Conservation (phyloP, 208 protist genomes). For the Acanthamoeba sp. region DNA sequence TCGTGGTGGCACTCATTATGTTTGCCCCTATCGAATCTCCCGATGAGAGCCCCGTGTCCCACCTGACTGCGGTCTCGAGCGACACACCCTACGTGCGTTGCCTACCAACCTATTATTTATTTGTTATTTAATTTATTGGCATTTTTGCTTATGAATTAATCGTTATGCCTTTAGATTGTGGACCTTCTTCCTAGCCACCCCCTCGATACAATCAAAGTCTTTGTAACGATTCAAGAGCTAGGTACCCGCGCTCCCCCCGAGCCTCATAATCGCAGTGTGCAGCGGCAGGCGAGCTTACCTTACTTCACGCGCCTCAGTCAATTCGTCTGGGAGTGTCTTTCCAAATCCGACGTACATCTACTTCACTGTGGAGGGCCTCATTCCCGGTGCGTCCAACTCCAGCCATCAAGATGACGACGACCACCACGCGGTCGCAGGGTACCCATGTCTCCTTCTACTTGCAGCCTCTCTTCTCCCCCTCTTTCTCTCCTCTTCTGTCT, state of each 20-base stretch:
- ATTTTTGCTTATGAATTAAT: not conserved
- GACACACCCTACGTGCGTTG: not conserved
- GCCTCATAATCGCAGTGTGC: not conserved
- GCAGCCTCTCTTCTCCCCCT: slow-evolving; percentile 1
- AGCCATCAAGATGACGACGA: not conserved
- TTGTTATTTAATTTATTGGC: not conserved
- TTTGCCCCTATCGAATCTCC: slow-evolving; percentile 16
- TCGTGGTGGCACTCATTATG: slow-evolving; percentile 23
- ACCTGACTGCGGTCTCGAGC: too few relatives aligned
- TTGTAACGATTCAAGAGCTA: slow-evolving; percentile 20
- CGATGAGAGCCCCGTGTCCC: slow-evolving; percentile 9
- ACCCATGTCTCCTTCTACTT: not conserved
- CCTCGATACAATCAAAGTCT: slow-evolving; percentile 7
- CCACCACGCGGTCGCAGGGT: not conserved
- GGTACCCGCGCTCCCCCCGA: not conserved
- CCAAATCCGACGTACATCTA: slow-evolving; percentile 19
- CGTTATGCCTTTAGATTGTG: not conserved
- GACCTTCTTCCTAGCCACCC: slow-evolving; percentile 32
- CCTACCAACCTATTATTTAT: not conserved
- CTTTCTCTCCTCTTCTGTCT: not conserved
- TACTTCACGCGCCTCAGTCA: not conserved
- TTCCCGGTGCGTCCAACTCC: not conserved
- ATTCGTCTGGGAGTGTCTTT: not conserved
- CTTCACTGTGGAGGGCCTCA: slow-evolving; percentile 18
- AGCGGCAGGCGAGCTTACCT: not conserved